Conservation (phyloP, 2,329 filamentous ascomycete species). For the Rachicladosporium sp. region DNA sequence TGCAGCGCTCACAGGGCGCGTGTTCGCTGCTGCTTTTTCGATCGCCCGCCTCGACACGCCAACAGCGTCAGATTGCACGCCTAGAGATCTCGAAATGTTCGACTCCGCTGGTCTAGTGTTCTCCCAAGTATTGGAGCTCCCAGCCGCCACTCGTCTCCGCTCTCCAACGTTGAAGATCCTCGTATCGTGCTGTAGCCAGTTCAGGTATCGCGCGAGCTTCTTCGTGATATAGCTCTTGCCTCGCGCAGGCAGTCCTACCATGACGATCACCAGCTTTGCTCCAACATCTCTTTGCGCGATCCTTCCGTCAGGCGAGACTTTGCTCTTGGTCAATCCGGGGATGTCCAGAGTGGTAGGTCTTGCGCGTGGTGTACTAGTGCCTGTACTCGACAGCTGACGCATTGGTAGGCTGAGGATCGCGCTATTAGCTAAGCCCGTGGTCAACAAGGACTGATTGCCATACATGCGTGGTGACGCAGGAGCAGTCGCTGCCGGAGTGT, state of each 20-base stretch:
- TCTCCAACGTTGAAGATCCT: conserved; percentile 97
- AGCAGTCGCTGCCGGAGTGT: conserved; percentile 51
- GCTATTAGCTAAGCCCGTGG: conserved; percentile 11
- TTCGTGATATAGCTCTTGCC: conserved; percentile 99
- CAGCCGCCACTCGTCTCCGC: conserved; percentile 67
- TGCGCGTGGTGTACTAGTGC: conserved; percentile 59
- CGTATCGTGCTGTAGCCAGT: conserved; percentile 95
- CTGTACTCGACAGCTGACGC: conserved; percentile 56
- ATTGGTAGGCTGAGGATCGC: conserved; percentile 45
- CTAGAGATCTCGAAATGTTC: conserved; percentile 7
- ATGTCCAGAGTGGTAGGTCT: conserved; percentile 95
- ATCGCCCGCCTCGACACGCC: background rate
- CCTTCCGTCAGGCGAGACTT: conserved; percentile 86
- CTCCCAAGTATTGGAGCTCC: conserved; percentile 30
- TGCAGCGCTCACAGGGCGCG: conserved; percentile 29
- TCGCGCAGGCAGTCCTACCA: conserved; percentile 89
- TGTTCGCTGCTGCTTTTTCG: conserved; percentile 4
- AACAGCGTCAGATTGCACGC: conserved; percentile 10
- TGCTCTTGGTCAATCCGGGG: conserved; percentile 87
- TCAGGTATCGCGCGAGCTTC: conserved; percentile 87
- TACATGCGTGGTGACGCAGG: conserved; percentile 47
- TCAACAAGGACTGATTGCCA: conserved; percentile 5
- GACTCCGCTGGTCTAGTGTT: conserved; percentile 13
- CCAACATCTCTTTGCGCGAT: conserved; percentile 91
- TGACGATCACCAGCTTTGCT: conserved; percentile 92